These are phyloP conservation scores for Boletus eberwhitei DNA, from an alignment of 768 basidiomycete genomes.

Conservation along the genomic window DNA sequence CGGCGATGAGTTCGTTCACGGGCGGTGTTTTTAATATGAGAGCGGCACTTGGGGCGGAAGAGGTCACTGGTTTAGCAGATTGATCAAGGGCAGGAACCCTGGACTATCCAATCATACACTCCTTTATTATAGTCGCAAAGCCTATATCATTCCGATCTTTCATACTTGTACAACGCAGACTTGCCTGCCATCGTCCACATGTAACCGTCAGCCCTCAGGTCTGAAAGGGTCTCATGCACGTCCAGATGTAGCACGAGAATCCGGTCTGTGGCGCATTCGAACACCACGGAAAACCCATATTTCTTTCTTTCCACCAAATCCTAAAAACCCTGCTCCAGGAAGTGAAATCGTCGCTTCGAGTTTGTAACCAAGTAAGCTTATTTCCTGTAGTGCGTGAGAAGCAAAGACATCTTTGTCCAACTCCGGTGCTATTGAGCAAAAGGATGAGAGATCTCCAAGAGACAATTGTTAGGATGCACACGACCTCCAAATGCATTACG, in stretches of 20 bases:
- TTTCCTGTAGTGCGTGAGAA: conserved; percentile 59
- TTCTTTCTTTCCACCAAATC: conserved; percentile 48
- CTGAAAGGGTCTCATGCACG: conserved; percentile 11
- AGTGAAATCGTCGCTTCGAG: conserved; percentile 69
- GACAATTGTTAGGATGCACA: neutral
- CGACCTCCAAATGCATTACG: conserved; percentile 36
- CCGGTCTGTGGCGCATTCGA: conserved; percentile 27
- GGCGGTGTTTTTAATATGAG: conserved; percentile 40
- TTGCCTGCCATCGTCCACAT: neutral
- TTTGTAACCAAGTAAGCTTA: conserved; percentile 54
- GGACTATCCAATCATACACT: neutral
- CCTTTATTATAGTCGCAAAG: conserved; percentile 2
- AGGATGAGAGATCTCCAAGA: neutral
- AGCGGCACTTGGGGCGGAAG: conserved; percentile 34
- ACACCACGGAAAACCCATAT: conserved; percentile 61
- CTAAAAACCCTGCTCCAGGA: conserved; percentile 37
- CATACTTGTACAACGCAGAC: conserved; percentile 14
- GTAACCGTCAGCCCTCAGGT: neutral
- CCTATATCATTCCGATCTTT: conserved; percentile 1
- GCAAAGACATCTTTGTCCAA: conserved; percentile 54
- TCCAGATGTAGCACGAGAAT: conserved; percentile 26
- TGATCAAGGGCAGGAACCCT: conserved; percentile 14
- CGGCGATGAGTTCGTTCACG: conserved; percentile 37
- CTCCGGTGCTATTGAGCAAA: conserved; percentile 33
- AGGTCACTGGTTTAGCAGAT: conserved; percentile 32